Evolutionary conservation across 495 filamentous ascomycete species (phyloP), one percentile per base, ranked within the genome.

Genomic region (Xylaria castorea): DNA sequence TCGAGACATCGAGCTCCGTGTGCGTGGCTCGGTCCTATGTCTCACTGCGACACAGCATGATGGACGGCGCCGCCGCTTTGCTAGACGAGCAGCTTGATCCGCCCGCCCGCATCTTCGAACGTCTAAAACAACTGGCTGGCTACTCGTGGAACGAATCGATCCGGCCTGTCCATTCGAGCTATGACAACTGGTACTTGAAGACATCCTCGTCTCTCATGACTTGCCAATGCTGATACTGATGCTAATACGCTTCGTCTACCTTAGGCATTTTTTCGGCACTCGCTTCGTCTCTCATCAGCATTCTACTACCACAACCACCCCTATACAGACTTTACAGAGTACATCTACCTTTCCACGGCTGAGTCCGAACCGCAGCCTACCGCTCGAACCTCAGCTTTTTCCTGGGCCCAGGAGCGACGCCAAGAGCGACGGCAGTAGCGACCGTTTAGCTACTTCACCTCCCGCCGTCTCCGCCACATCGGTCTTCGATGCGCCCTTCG

Each of bases 111-210:
- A 88, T 95, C 63, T 91, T 91, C 70, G 91, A 94, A 82, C 86
- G 92, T 60, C 83, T 95, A 74, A 86, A 87, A 72, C 89, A 92
- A 73, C 82, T 95, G 71, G 85, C 91, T 34, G 92, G 91, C 38
- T 95, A 92, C 79, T 89, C 86, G 18, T 95, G 92, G 92, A 91
- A 94, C 81, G 90, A 92, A 71, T 84, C 87, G 3, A 81, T 82
- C 73, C 86, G 85, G 71, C 91, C 92, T n/a, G 90, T 92, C 76
- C 92, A 94, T 81, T 92, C 92, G n/a, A 92, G 88, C 72, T 95
- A 95, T 80, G 91, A 92, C 75, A 92, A 92, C 81, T 95, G 92
- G 83, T 84, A 81, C 30, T 27, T 64, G 44, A n/a, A 48, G 36
- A 65, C 44, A n/a, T 61, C 62, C 63, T 58, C 46, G 9, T 42